Base-by-base conservation (phyloP, 805 yeast genomes). In the Teunomyces gatunensis region DNA sequence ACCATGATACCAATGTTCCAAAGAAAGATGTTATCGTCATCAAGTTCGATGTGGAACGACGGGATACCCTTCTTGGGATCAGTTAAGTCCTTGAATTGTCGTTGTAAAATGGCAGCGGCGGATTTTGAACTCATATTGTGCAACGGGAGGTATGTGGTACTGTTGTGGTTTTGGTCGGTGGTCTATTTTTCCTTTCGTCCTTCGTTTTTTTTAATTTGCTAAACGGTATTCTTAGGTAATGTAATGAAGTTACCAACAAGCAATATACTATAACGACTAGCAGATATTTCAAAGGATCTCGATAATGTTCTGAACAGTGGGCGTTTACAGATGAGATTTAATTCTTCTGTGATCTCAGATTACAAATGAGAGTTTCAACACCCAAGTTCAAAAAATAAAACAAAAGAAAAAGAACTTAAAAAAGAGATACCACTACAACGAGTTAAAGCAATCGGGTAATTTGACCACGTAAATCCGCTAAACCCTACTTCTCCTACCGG, bases 1-100 rank as follows among this genome's bases (percentile, higher is more conserved):
- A 92, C 95, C 89, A 91, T 89, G 49, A 92, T 87, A 18, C 96
- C 97, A 47, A 92, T 79, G 64, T 87, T 87, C 97, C 87, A 80
- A 43, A 75, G 69, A 52, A 78, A 78, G 54, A 80, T 80, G 66
- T 78, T 79, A 56, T 78, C 83, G 48, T 78, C 74, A 49, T 76
- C 81, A 35, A 80, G 69, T 52, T 77, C 87, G 44, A 86, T 87
- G 63, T 86, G 88, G 69, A 87, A 70, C 15, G 74, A 68, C 5
- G 78, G 78, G 45, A 73, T 70, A 39, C 75, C 91, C 64, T 87
- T 88, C 61, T 85, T 86, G 9, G 97, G 96, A 71, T 91, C 95
- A 18, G 97, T 89, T 49, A 92, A 84, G 64, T 92, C 97, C 65
- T 88, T 83, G 71, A 77, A 91, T 78, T 92, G 97, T 78, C 94